phyloP scores from a whole-genome alignment of 495 filamentous ascomycete genomes.

The Sporormia fimetaria region DNA sequence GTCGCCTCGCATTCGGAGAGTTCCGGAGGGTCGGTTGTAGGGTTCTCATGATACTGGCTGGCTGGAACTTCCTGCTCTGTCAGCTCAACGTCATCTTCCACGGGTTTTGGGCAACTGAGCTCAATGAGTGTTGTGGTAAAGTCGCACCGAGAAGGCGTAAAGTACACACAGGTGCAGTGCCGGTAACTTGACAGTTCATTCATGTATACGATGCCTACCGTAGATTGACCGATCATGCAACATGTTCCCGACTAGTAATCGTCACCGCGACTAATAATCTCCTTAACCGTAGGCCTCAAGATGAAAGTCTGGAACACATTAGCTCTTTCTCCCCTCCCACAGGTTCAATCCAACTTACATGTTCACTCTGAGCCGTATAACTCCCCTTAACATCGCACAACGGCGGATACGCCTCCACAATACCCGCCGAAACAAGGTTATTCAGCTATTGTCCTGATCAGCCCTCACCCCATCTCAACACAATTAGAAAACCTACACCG shows the following conservation, averaged over 20 bases:
- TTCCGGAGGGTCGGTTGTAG: no score
- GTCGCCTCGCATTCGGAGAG: no score
- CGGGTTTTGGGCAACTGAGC: no score
- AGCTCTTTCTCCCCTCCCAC: conserved; percentile 24
- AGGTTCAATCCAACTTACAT: conserved; percentile 48
- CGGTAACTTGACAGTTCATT: no score
- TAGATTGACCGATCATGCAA: no score
- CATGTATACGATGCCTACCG: no score
- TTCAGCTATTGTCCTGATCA: conserved; percentile 53
- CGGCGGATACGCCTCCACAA: conserved; percentile 84
- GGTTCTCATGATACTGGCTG: no score
- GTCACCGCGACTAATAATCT: conserved; percentile 83
- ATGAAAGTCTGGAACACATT: conserved; percentile 60
- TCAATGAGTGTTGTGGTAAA: no score
- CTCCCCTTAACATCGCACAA: conserved; percentile 87
- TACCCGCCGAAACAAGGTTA: conserved; percentile 69
- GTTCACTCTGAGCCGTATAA: conserved; percentile 90
- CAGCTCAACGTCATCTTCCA: no score
- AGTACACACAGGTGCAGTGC: no score
- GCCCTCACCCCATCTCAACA: neutral
- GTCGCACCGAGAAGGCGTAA: no score
- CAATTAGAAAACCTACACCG: conserved; percentile 35
- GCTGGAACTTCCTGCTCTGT: no score
- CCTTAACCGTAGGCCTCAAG: conserved; percentile 77
- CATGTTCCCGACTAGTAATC: conserved; percentile 63